phyloP scores from a whole-genome alignment of 768 basidiomycete species.

The Lentinula guzmanii region DNA sequence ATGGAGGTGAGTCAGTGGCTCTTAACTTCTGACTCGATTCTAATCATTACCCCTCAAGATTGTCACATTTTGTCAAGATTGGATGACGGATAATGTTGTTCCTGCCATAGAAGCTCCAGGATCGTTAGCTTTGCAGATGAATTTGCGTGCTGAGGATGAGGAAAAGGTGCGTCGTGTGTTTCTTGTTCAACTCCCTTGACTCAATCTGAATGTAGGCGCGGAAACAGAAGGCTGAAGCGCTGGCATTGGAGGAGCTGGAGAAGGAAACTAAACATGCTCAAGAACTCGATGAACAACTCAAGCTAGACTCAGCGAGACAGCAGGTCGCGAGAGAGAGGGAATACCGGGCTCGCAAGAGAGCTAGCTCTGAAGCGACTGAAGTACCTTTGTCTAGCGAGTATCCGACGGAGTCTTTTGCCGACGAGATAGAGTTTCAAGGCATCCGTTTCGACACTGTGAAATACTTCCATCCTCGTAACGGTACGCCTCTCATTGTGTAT shows the following conservation, averaged over 20 bases:
- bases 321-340: constrained; percentile 46
- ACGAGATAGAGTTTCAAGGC: constrained; percentile 52
- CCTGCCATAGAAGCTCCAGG: constrained; percentile 56
- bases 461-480: constrained; percentile 65
- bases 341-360: constrained; percentile 49
- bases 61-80: constrained; percentile 63
- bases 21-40: background rate
- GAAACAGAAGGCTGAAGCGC: constrained; percentile 48
- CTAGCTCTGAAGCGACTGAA: constrained; percentile 67
- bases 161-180: constrained; percentile 40
- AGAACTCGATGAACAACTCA: constrained; percentile 60
- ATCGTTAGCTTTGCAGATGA: constrained; percentile 79
- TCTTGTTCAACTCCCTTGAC: background rate
- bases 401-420: constrained; percentile 55
- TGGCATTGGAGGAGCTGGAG: constrained; percentile 45
- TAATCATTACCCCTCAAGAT: constrained; percentile 35
- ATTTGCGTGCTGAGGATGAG: constrained; percentile 61
- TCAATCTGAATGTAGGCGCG: constrained; percentile 33
- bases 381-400: constrained; percentile 45
- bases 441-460: constrained; percentile 59
- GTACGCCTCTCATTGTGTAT: constrained; percentile 25
- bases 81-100: constrained; percentile 53
- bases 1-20: constrained; percentile 52
- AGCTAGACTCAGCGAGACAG: constrained; percentile 58
- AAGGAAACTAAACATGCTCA: constrained; percentile 47